Conservation (phyloP, 2,329 filamentous ascomycete species). For the Lachnellula willkommii region DNA sequence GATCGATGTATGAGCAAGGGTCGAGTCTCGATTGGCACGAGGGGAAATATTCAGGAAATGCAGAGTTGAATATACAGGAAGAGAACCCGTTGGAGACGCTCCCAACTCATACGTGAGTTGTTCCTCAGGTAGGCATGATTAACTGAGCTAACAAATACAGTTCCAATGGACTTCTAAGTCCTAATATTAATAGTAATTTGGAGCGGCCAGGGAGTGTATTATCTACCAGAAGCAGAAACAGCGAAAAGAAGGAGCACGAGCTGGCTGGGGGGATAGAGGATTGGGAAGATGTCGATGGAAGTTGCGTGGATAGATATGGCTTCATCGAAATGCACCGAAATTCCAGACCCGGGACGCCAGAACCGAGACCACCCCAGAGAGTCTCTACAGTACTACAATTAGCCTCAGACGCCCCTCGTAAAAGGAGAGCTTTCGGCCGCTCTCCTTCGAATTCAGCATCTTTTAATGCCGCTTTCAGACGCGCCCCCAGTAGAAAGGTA, state of each 20-base stretch:
- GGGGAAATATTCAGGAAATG: conserved; percentile 14
- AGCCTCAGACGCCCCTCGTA: conserved; percentile 29
- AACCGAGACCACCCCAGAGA: conserved; percentile 28
- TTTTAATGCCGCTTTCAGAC: conserved; percentile 17
- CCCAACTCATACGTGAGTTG: conserved; percentile 7
- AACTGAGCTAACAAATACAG: conserved; percentile 17
- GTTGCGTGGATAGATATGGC: conserved; percentile 62
- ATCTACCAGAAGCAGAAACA: conserved; percentile 20
- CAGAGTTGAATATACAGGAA: conserved; percentile 4
- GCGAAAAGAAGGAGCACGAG: conserved; percentile 36
- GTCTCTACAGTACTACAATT: conserved; percentile 29
- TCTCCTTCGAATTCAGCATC: conserved; percentile 23
- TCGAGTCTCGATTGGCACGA: conserved; percentile 24
- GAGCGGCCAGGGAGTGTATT: conserved; percentile 21
- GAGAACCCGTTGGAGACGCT: conserved; percentile 3
- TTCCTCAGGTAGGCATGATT: not conserved
- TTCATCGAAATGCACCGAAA: conserved; percentile 51
- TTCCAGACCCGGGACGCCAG: conserved; percentile 36
- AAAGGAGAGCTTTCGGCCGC: conserved; percentile 26
- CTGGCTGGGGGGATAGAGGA: conserved; percentile 58
- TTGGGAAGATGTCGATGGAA: conserved; percentile 59
- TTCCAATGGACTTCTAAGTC: conserved; percentile 16
- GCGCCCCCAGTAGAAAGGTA: conserved; percentile 48
- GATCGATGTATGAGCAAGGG: conserved; percentile 32
- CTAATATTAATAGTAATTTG: conserved; percentile 7